Conservation (phyloP, 163 green algal genomes). For the Scenedesmus sp. region DNA sequence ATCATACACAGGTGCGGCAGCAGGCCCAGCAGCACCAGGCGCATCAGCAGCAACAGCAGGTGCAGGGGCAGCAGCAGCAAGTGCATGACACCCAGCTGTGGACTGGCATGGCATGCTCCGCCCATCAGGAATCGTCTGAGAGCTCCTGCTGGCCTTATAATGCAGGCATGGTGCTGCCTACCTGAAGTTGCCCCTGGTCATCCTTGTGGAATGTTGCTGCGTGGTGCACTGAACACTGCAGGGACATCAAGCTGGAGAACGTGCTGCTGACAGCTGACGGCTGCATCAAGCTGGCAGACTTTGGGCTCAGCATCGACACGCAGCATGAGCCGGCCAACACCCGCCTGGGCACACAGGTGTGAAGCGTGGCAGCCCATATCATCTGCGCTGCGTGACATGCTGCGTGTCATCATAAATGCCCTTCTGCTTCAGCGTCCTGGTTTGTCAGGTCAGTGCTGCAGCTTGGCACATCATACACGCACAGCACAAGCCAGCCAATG, state of each 20-base stretch:
- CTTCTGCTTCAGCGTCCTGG: neutral
- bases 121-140: neutral
- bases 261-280: slow-evolving; percentile 73
- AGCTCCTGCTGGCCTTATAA: neutral
- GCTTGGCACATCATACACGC: no score
- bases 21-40: neutral
- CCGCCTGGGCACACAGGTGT: slow-evolving; percentile 75
- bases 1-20: slow-evolving; percentile 82
- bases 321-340: slow-evolving; percentile 84
- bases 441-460: neutral
- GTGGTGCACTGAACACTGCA: neutral
- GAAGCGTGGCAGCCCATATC: neutral
- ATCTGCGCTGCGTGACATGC: neutral
- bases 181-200: no score
- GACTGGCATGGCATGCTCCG: no score
- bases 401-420: no score
- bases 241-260: slow-evolving; percentile 89
- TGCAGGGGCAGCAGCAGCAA: neutral
- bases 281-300: slow-evolving; percentile 58
- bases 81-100: neutral
- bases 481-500: no score
- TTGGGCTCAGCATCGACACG: slow-evolving; percentile 65
- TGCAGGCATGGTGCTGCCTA: no score
- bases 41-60: neutral
- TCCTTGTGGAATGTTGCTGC: neutral